These are phyloP conservation scores for Mycena vitilis DNA, from an alignment of 768 basidiomycete species.

Conservation along the genomic window DNA sequence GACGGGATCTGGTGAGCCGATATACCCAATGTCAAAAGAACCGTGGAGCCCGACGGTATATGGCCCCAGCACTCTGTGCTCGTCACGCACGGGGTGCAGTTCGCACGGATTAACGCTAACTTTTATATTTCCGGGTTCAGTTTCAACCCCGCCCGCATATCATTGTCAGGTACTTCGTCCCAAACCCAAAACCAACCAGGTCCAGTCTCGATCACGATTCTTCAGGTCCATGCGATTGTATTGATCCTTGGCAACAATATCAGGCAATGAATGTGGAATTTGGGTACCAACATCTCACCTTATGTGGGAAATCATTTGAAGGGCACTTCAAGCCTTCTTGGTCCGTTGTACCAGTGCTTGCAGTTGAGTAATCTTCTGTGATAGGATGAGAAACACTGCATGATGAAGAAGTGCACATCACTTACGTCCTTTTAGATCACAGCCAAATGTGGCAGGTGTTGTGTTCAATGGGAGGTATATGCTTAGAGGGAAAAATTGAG, in stretches of 20 bases:
- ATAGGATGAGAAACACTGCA: not conserved
- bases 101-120: no score
- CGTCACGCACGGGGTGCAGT: no score
- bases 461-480: not conserved
- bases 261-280: not conserved
- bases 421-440: not conserved
- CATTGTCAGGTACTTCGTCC: not conserved
- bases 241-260: slow-evolving; percentile 3
- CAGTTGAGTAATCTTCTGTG: not conserved
- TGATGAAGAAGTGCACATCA: not conserved
- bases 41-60: no score
- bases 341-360: not conserved
- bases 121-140: not conserved
- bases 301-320: not conserved
- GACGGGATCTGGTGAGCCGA: no score
- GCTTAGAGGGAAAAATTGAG: no score
- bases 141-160: slow-evolving; percentile 4
- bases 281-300: not conserved
- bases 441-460: not conserved
- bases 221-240: not conserved
- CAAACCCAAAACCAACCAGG: not conserved
- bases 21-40: no score
- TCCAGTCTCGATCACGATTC: not conserved
- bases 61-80: no score
- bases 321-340: not conserved